Base-by-base conservation (phyloP, 1,139 yeast species). In the Chernovozyma sophiae-reginae region DNA sequence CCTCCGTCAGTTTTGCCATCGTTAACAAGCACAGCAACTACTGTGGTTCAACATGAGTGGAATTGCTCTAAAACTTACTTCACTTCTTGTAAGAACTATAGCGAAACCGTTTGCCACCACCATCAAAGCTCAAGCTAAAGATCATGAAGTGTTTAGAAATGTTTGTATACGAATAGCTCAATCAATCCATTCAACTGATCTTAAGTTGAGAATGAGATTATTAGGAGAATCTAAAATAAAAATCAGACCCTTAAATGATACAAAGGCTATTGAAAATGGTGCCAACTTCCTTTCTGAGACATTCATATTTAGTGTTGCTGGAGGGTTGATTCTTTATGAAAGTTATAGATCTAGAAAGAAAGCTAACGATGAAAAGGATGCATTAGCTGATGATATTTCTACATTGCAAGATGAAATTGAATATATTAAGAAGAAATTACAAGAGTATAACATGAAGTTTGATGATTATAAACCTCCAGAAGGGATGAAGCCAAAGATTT, bases 191-290 rank as follows among this genome's bases (percentile, higher is more conserved):
- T 66, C 68, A 33, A 68, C 86, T 2, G 96, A 87, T 52, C 68
- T 80, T 37, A 60, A 62, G 32, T 60, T 86, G 44, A 72, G 89
- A 35, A 72, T 79, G 76, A 68, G 77, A 30, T 68, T 86, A 31
- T 60, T 82, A 40, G 86, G 92, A 7, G 81, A 77, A 43, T 65
- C 67, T 31, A 71, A 69, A 35, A 68, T 66, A 42, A 77, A 72
- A 46, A 74, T 86, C 10, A 69, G 95, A 33, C 96, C 96, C 0
- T 69, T 87, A 51, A 87, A 86, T 53, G 96, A 87, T 47, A 79
- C 81, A 18, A 81, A 79, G 52, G 96, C 96, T 31, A 77, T 87
- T 31, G 95, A 87, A 43, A 78, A 72, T 40, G 96, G 96, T 1
- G 95, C 96, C 32, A 82, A 74, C 34, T 79, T 86, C 52, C 60